Evolutionary conservation across 148 eudicot species (phyloP), one percentile per base, ranked within the genome.

Genomic region (Limonium bicolor): DNA sequence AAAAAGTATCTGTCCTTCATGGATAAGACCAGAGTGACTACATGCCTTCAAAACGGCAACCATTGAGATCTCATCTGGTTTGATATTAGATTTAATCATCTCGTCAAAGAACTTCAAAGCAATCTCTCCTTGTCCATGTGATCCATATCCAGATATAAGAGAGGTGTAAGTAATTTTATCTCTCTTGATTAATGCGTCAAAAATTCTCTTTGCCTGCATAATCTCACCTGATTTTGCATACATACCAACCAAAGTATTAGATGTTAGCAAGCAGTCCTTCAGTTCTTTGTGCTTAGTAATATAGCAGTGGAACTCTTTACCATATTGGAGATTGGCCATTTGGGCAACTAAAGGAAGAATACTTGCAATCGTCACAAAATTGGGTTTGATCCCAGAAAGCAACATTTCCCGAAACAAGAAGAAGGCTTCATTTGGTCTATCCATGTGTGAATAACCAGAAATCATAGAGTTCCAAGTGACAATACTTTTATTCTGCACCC

Each of bases 401-500:
- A 86, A 54, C 85, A 87, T 72, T 55, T 87, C 80, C 60, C 82
- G 66, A 49, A 87, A 87, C 30, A 78, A 63, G 53, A 66, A 76
- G 41, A 66, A 63, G 32, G 79, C 80, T 65, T 87, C 94, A 46
- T 82, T 82, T 10, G 69, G 62, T 47, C 48, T 62, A 21, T 71
- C 76, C 58, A 55, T 60, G 43, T 64, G 67, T 29, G 88, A 52
- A 16, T 53, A 78, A 25, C 94, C 96, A 35, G 96, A 86, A 45
- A 86, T 73, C 40, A 86, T 76, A 4, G 94, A 69, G 46, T 87
- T 87, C 96, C 96, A 87, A 31, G 77, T 61, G 28, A 78, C 54
- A 25, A 76, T 49, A 52, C 62, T 73, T 61, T 65, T 82, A 50
- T 39, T 41, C 34, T 73, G 66, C 46, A 73, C 61, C 22, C 38